These are phyloP conservation scores for Aspergillus spinulosporus DNA, from an alignment of 2,329 filamentous ascomycete genomes.

Conservation along the genomic window DNA sequence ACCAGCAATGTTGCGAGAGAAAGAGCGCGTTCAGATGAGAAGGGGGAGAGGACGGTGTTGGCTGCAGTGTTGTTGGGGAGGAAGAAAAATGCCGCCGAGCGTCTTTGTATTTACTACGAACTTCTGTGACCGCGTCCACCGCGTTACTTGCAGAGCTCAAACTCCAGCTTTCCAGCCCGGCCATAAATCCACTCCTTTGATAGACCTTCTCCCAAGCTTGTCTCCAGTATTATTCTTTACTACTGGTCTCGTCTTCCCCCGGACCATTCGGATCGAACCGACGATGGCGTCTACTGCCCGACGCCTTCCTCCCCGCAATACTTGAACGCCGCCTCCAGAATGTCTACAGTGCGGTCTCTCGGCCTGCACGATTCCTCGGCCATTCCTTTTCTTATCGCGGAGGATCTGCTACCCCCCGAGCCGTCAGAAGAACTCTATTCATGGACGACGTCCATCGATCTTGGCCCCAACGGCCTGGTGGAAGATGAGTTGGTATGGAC, in stretches of 20 bases:
- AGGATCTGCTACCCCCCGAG: constrained; percentile 71
- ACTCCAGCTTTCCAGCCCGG: constrained; percentile 12
- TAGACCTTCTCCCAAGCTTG: neutral
- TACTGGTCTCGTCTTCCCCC: constrained; percentile 7
- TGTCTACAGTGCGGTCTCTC: constrained; percentile 89
- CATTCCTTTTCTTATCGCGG: constrained; percentile 77
- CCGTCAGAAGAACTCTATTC: constrained; percentile 64
- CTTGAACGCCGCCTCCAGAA: constrained; percentile 46
- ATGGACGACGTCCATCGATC: constrained; percentile 66
- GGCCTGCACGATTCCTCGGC: constrained; percentile 87
- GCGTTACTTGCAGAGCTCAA: constrained; percentile 26
- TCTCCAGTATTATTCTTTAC: neutral
- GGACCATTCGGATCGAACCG: constrained; percentile 9
- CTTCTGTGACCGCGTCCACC: constrained; percentile 31
- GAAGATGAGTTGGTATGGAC: constrained; percentile 83
- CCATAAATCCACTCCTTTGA: constrained; percentile 1
- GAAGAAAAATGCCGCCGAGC: constrained; percentile 29
- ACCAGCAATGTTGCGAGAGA: neutral
- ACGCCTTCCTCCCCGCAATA: constrained; percentile 21
- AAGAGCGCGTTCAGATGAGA: neutral
- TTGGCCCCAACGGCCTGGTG: constrained; percentile 46
- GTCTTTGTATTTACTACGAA: constrained; percentile 13
- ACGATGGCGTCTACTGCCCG: constrained; percentile 33
- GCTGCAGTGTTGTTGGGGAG: constrained; percentile 16
- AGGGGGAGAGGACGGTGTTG: neutral